phyloP scores from a whole-genome alignment of 2,329 filamentous ascomycete genomes.

The Aspergillus tamarii region DNA sequence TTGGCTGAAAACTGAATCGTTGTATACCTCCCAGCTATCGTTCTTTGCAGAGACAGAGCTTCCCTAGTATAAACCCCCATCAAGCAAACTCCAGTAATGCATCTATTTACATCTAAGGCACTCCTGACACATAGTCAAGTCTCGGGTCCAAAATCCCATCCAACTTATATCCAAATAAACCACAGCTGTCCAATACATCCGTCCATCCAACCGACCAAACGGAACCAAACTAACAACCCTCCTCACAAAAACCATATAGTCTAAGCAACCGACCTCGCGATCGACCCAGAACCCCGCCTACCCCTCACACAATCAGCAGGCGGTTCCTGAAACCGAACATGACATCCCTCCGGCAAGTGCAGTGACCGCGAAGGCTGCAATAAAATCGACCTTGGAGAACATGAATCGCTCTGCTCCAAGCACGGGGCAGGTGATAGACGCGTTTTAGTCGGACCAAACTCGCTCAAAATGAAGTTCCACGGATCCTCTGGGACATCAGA shows the following conservation, averaged over 20 bases:
- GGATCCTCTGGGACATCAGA: slow-evolving; percentile 9
- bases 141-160: too few species aligned
- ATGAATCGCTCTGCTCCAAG: not conserved
- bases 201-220: not conserved
- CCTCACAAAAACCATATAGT: not conserved
- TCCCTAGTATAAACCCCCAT: too few species aligned
- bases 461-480: slow-evolving; percentile 13
- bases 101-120: too few species aligned
- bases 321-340: not conserved
- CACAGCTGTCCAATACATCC: too few species aligned
- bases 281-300: not conserved
- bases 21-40: not conserved
- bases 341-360: not conserved
- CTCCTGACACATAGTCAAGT: too few species aligned
- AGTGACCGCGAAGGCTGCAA: not conserved
- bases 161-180: too few species aligned
- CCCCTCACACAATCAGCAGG: not conserved
- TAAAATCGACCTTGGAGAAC: slow-evolving; percentile 1
- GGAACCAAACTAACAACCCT: too few species aligned
- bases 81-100: too few species aligned
- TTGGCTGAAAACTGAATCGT: too few species aligned
- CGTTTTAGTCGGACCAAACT: slow-evolving; percentile 9
- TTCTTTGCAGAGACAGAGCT: not conserved
- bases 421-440: not conserved
- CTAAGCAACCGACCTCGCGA: not conserved